These are phyloP conservation scores for Kuraishia floccosa DNA, from an alignment of 805 yeast species.

Conservation along the genomic window DNA sequence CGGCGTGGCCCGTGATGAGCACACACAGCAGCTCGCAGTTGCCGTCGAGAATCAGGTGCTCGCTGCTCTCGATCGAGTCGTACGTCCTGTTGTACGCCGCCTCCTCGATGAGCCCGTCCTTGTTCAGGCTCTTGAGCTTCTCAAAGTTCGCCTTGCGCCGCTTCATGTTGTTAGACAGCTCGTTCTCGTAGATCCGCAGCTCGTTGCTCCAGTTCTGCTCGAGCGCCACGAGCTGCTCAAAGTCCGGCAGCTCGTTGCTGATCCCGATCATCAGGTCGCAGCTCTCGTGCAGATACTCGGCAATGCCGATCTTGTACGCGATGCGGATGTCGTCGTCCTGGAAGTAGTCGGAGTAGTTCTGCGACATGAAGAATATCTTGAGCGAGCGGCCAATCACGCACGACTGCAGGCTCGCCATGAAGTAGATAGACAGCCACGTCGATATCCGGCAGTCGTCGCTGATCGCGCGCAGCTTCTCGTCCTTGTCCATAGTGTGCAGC, in stretches of 20 bases:
- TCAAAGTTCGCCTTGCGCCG: not conserved
- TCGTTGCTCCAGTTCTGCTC: slow-evolving; percentile 1
- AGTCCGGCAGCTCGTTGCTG: not conserved
- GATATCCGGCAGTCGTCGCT: not conserved
- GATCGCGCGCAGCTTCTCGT: slow-evolving; percentile 1
- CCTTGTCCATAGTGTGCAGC: not conserved
- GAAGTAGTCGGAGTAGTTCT: not conserved
- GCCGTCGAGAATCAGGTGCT: not conserved
- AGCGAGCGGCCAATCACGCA: not conserved
- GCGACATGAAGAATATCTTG: not conserved
- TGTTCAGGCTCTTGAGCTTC: slow-evolving; percentile 1
- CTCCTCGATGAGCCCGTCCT: not conserved
- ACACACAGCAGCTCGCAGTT: slow-evolving; percentile 1
- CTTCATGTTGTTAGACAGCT: not conserved
- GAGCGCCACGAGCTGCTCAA: not conserved
- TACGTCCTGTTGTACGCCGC: not conserved
- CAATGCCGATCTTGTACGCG: slow-evolving; percentile 1
- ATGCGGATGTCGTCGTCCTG: slow-evolving; percentile 1
- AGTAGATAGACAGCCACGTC: slow-evolving; percentile 1
- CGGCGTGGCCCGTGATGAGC: slow-evolving; percentile 1
- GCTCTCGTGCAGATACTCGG: no score
- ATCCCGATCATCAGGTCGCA: not conserved
- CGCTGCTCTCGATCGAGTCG: slow-evolving; percentile 1
- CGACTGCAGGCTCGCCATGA: not conserved
- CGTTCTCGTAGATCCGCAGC: not conserved